phyloP scores from a whole-genome alignment of 1,139 yeast species.

The Nakaseomyces sp. region DNA sequence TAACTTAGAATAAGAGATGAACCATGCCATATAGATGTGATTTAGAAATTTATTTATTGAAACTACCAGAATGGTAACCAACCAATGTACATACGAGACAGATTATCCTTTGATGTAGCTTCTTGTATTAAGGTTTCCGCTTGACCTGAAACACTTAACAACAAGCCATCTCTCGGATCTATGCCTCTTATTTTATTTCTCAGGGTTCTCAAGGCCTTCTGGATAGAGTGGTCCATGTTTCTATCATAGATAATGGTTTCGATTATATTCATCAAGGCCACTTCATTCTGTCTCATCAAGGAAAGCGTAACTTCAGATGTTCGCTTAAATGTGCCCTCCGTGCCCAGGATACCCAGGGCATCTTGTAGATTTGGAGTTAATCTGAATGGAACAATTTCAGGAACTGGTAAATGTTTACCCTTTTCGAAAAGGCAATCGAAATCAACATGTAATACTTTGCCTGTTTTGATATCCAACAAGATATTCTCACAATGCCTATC shows the following conservation, averaged over 20 bases:
- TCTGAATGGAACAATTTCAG: conserved; percentile 92
- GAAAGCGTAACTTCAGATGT: conserved; percentile 79
- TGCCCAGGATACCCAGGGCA: conserved; percentile 84
- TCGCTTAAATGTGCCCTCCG: conserved; percentile 81
- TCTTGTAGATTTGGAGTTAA: conserved; percentile 81
- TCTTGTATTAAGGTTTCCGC: conserved; percentile 83
- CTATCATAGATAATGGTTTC: conserved; percentile 84
- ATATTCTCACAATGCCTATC: conserved; percentile 95
- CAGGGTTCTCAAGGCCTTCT: conserved; percentile 57
- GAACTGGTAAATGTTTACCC: conserved; percentile 44
- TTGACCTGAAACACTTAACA: conserved; percentile 87
- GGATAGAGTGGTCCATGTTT: conserved; percentile 28
- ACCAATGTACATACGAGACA: conserved; percentile 87
- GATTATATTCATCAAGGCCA: conserved; percentile 80
- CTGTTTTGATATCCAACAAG: conserved; percentile 61
- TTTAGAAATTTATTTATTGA: too few relatives aligned
- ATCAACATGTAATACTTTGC: conserved; percentile 85
- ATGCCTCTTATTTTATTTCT: conserved; percentile 80
- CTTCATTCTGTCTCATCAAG: conserved; percentile 69
- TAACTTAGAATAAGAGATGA: too few relatives aligned
- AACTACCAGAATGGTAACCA: conserved; percentile 72
- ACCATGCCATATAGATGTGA: too few relatives aligned
- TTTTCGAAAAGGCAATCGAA: conserved; percentile 90
- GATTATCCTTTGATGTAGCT: conserved; percentile 62
- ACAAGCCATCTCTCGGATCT: conserved; percentile 71